Conservation (phyloP, 2,329 filamentous ascomycete genomes). For the Hypoxylon sp. region DNA sequence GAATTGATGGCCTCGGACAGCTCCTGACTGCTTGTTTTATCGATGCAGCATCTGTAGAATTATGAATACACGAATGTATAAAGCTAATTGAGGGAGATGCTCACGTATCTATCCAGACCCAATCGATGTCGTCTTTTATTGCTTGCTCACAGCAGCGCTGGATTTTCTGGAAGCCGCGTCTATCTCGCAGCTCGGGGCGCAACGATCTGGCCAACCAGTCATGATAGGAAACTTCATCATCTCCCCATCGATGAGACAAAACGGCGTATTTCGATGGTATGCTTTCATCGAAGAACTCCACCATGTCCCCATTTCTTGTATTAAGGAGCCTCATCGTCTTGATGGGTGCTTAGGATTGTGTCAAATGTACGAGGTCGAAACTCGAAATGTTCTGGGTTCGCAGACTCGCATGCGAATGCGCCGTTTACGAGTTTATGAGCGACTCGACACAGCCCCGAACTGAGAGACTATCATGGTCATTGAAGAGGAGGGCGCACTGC, state of each 20-base stretch:
- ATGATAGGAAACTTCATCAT: background rate
- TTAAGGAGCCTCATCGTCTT: background rate
- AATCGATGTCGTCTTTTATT: background rate
- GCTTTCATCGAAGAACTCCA: constrained; percentile 4
- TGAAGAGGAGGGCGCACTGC: background rate
- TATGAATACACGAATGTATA: background rate
- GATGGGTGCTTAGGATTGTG: background rate
- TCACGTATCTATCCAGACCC: constrained; percentile 1
- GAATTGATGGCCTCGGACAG: background rate
- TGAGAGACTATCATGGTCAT: background rate
- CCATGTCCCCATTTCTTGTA: background rate
- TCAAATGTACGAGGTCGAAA: background rate
- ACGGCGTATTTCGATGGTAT: background rate
- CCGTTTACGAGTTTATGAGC: background rate
- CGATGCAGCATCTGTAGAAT: background rate
- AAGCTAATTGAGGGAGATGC: background rate
- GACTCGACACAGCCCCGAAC: background rate
- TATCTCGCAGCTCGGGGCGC: background rate
- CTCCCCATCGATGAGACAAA: background rate
- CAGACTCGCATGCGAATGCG: background rate
- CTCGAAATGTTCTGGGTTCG: background rate
- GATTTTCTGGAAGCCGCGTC: background rate
- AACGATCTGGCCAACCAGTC: background rate
- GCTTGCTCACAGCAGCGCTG: background rate
- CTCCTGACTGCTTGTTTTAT: background rate